Conservation (phyloP, 2,329 filamentous ascomycete species). For the Calonectria crousiana region DNA sequence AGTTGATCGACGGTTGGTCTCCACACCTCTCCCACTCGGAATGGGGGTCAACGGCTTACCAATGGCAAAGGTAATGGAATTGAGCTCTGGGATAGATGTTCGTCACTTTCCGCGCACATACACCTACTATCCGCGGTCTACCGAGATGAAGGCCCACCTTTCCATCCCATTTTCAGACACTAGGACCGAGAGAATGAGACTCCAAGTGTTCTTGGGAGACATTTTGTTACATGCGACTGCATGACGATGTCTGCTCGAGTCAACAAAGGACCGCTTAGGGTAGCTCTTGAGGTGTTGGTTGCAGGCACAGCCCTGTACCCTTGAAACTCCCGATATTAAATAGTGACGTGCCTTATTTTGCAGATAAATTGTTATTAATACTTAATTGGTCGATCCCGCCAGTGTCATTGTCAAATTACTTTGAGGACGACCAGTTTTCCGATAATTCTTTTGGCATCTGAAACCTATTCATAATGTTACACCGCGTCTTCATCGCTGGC, state of each 20-base stretch:
- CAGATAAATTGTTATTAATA: background rate
- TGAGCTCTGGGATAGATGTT: background rate
- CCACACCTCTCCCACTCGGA: conserved; percentile 2
- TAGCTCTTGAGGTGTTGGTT: background rate
- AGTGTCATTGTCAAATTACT: background rate
- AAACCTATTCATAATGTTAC: conserved; percentile 15
- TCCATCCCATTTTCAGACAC: no score
- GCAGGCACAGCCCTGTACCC: background rate
- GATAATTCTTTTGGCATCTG: background rate
- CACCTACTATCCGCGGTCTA: background rate
- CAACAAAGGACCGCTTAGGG: background rate
- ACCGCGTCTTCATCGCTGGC: conserved; percentile 1
- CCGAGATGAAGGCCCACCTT: background rate
- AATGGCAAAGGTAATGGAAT: background rate
- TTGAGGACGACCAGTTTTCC: background rate
- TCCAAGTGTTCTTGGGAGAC: background rate
- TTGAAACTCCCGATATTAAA: background rate
- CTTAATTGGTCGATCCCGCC: background rate
- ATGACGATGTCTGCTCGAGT: background rate
- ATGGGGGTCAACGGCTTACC: background rate
- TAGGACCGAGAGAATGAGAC: background rate
- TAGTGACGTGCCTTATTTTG: background rate
- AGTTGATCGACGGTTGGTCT: background rate
- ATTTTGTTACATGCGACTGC: background rate
- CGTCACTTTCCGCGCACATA: background rate